Evolutionary conservation across 2,329 filamentous ascomycete species (phyloP), one percentile per base, ranked within the genome.

Genomic region (Zopfia rhizophila): DNA sequence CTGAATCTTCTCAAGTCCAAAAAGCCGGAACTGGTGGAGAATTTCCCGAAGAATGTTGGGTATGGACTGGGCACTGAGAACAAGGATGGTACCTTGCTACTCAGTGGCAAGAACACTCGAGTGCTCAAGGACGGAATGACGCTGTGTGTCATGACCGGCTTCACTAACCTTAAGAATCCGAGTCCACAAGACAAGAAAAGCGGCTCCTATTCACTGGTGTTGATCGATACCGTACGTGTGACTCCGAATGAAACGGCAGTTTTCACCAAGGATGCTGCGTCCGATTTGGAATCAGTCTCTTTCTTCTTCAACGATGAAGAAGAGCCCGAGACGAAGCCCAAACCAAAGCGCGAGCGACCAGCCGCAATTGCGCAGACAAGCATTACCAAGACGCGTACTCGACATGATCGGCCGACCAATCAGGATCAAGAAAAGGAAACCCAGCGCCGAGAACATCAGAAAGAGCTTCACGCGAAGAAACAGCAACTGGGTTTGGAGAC

Each of bases 251-350:
- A 96, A 38, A 83, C 88, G 1, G 87, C 91, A 22, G 86, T 97
- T 19, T 97, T 99, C 75, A 99, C 94, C 13, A 91, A 91, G 48
- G 92, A 97, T 67, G 92, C 93, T 0, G 87, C 92, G 2, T 89
- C 90, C 19, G 93, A 96, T 65, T 84, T 96, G 48, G 94, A 97
- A 63, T 91, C 91, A 3, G 93, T 93, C 27, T 96, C 93, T 0
- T 99, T 99, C 79, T 97, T 97, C 76, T 99, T 99, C 79, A 96
- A 96, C 68, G 93, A 97, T 59, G 91, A 96, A 51, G 90, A 95
- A 58, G 85, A 90, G 53, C 86, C 91, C 70, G 83, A 89, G 7
- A 89, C 90, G n/a, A 95, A 94, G 65, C 79, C 82, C 59, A 95
- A 95, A 73, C 86, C 92, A 61, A 95, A 94, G 81, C 91, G 87